These are phyloP conservation scores for Pisolithus sp. DNA, from an alignment of 768 basidiomycete genomes.

Conservation along the genomic window DNA sequence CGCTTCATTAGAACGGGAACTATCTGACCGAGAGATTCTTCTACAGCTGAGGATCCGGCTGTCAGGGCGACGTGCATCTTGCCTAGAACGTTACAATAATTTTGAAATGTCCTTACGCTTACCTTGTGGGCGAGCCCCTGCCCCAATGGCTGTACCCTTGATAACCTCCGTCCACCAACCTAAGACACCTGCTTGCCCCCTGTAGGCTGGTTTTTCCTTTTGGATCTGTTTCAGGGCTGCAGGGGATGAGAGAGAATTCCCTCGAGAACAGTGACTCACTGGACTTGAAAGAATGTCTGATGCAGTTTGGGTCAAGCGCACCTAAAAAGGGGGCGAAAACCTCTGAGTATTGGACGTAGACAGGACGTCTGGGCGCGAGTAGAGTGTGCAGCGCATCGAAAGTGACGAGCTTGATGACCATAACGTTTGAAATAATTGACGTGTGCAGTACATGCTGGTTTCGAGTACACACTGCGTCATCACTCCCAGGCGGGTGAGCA, in stretches of 20 bases:
- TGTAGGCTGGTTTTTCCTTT: conserved; percentile 53
- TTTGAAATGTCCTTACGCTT: conserved; percentile 9
- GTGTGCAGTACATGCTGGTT: not conserved
- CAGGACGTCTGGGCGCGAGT: conserved; percentile 58
- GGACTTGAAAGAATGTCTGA: conserved; percentile 55
- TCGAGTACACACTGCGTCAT: not conserved
- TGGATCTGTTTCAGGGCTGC: conserved; percentile 49
- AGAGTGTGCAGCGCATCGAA: conserved; percentile 79
- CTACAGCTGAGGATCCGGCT: conserved; percentile 39
- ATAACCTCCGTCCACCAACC: conserved; percentile 81
- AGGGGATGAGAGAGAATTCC: conserved; percentile 3
- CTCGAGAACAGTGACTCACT: conserved; percentile 29
- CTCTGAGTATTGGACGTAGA: conserved; percentile 56
- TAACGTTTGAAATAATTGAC: not conserved
- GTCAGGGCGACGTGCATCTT: conserved; percentile 15
- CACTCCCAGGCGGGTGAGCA: not conserved
- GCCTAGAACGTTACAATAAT: conserved; percentile 6
- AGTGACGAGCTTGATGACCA: conserved; percentile 55
- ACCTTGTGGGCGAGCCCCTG: conserved; percentile 61
- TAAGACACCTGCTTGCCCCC: conserved; percentile 36
- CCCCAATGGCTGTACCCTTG: conserved; percentile 63
- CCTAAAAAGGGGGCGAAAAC: conserved; percentile 65
- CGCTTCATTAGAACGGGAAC: conserved; percentile 54
- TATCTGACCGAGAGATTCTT: conserved; percentile 47
- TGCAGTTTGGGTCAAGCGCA: conserved; percentile 41